Conservation (phyloP, 2,329 filamentous ascomycete genomes). For the Colletotrichum lini region DNA sequence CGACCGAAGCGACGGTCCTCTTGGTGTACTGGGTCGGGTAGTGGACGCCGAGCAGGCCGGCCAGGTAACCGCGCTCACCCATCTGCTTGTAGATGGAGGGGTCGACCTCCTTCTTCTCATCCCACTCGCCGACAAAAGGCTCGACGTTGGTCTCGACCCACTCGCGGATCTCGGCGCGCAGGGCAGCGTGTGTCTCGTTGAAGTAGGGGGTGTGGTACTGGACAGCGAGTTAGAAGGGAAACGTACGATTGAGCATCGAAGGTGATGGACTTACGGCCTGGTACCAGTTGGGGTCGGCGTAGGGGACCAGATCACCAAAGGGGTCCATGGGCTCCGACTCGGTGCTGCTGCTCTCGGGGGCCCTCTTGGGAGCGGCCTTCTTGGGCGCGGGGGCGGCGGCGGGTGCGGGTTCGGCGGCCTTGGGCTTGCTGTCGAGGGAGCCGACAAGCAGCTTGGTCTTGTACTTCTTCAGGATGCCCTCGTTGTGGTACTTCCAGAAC, state of each 20-base stretch:
- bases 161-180: constrained; percentile 90
- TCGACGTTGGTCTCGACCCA: constrained; percentile 94
- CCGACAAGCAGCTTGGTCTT: constrained; percentile 82
- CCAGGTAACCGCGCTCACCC: constrained; percentile 92
- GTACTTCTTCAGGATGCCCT: constrained; percentile 91
- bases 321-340: constrained; percentile 83
- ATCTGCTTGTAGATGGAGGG: constrained; percentile 94
- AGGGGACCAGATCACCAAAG: constrained; percentile 90
- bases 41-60: constrained; percentile 88
- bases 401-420: constrained; percentile 68
- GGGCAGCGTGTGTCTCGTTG: constrained; percentile 92
- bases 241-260: fast-evolving
- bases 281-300: constrained; percentile 94
- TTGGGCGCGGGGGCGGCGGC: constrained; percentile 59
- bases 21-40: constrained; percentile 84
- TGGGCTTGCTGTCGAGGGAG: constrained; percentile 90
- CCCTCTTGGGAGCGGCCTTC: constrained; percentile 54
- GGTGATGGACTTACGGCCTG: constrained; percentile 77
- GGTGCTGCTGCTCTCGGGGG: constrained; percentile 59
- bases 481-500: constrained; percentile 86
- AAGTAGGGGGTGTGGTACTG: constrained; percentile 97
- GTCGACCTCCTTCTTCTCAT: constrained; percentile 93
- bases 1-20: constrained; percentile 81
- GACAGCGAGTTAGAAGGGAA: not conserved
- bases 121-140: constrained; percentile 95